These are phyloP conservation scores for Terfezia boudieri DNA, from an alignment of 495 filamentous ascomycete genomes.

Conservation along the genomic window DNA sequence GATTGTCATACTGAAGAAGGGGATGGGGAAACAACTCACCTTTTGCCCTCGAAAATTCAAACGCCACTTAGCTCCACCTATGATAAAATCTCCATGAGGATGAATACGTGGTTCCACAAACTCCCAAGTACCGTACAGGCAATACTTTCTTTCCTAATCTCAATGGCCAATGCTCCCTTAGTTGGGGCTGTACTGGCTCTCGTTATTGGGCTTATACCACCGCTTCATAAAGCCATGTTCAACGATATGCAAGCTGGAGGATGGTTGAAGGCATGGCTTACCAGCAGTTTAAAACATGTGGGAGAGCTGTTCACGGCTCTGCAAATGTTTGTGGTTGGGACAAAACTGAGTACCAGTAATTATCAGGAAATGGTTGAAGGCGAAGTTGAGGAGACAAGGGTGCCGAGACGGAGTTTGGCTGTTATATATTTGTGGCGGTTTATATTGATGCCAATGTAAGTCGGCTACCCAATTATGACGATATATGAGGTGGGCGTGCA, in stretches of 20 bases:
- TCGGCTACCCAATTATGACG: slow-evolving; percentile 2
- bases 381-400: slow-evolving; percentile 7
- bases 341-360: slow-evolving; percentile 35
- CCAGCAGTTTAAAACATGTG: slow-evolving; percentile 39
- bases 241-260: slow-evolving; percentile 38
- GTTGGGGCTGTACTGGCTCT: slow-evolving; percentile 40
- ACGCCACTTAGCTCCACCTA: no score
- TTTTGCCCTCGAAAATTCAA: slow-evolving; percentile 2
- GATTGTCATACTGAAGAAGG: slow-evolving; percentile 7
- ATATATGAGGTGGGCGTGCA: slow-evolving; percentile 5
- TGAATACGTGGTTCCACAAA: no score
- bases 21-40: slow-evolving; percentile 8
- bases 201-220: slow-evolving; percentile 38
- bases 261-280: slow-evolving; percentile 49
- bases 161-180: slow-evolving; percentile 32
- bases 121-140: no score
- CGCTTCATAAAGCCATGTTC: slow-evolving; percentile 46
- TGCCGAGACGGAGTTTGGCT: slow-evolving; percentile 30
- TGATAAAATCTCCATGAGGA: no score
- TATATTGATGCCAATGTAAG: slow-evolving; percentile 39
- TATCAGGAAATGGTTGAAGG: slow-evolving; percentile 17
- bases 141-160: no score
- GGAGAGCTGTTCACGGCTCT: slow-evolving; percentile 48
- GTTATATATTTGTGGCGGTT: slow-evolving; percentile 40
- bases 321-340: slow-evolving; percentile 51